Evolutionary conservation across 805 yeast species (phyloP).

Genomic region (Hanseniaspora lindneri): DNA sequence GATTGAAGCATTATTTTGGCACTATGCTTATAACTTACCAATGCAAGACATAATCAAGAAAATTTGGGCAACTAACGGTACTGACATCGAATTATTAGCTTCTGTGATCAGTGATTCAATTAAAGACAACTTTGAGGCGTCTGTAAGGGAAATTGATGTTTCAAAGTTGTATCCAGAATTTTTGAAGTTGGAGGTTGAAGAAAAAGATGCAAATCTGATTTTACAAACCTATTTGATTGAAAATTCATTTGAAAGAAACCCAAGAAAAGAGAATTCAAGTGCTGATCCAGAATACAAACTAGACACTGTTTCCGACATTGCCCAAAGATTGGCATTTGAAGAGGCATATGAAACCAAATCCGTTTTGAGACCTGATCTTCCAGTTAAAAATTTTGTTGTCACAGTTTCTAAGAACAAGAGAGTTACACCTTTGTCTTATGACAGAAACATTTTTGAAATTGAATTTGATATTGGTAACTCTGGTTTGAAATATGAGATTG

Average conservation of each 20-base stretch:
- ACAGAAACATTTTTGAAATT: constrained; percentile 90
- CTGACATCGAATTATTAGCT: constrained; percentile 67
- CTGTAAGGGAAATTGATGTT: constrained; percentile 32
- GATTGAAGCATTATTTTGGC: constrained; percentile 73
- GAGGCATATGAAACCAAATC: constrained; percentile 59
- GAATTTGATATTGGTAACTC: constrained; percentile 88
- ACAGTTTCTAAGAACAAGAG: constrained; percentile 86
- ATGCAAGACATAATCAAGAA: constrained; percentile 58
- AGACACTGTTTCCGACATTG: constrained; percentile 38
- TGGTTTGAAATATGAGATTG: constrained; percentile 81
- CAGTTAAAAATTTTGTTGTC: constrained; percentile 72
- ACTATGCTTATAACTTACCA: constrained; percentile 43
- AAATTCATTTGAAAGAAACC: constrained; percentile 36
- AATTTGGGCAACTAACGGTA: constrained; percentile 68
- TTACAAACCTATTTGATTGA: constrained; percentile 39
- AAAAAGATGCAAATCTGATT: constrained; percentile 27
- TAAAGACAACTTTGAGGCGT: constrained; percentile 42
- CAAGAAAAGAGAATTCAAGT: constrained; percentile 52
- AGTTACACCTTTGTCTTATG: constrained; percentile 79
- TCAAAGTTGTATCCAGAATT: constrained; percentile 13
- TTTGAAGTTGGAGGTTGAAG: constrained; percentile 20
- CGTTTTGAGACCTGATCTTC: constrained; percentile 76
- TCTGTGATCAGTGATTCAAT: constrained; percentile 57
- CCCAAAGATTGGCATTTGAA: constrained; percentile 62
- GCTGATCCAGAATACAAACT: constrained; percentile 31